phyloP scores from a whole-genome alignment of 2,329 filamentous ascomycete species.

The Fusarium papillatum region DNA sequence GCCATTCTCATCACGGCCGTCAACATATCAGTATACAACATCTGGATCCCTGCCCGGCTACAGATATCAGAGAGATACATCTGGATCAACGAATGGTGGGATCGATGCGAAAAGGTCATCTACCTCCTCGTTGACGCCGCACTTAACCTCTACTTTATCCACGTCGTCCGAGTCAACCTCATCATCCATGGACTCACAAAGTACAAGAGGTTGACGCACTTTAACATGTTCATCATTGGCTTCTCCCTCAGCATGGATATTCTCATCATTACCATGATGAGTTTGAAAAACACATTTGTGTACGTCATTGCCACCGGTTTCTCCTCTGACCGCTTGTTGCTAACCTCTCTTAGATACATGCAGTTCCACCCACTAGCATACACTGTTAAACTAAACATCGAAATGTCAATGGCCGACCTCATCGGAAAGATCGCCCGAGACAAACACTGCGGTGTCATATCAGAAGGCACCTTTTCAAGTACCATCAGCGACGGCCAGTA shows the following conservation, averaged over 20 bases:
- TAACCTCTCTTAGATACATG: conserved; percentile 48
- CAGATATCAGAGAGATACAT: conserved; percentile 41
- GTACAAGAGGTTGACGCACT: conserved; percentile 41
- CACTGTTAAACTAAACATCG: conserved; percentile 67
- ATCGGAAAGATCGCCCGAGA: conserved; percentile 56
- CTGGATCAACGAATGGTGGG: conserved; percentile 44
- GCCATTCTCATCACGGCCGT: conserved; percentile 41
- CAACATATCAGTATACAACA: conserved; percentile 44
- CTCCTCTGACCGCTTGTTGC: not conserved
- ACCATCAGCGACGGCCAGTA: conserved; percentile 25
- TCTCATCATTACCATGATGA: conserved; percentile 46
- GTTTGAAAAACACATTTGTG: conserved; percentile 44
- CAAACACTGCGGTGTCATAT: conserved; percentile 29
- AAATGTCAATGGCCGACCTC: conserved; percentile 66
- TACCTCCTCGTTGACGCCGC: conserved; percentile 43
- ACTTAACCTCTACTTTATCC: conserved; percentile 44
- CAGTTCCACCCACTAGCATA: conserved; percentile 67
- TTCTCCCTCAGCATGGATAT: conserved; percentile 46
- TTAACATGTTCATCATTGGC: conserved; percentile 46
- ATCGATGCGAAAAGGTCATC: conserved; percentile 45
- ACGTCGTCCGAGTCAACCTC: conserved; percentile 39
- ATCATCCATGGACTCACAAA: conserved; percentile 40
- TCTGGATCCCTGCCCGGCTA: conserved; percentile 43
- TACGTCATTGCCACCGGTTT: conserved; percentile 4
- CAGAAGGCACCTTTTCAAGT: conserved; percentile 35